phyloP scores from a whole-genome alignment of 768 basidiomycete species.

The Lactifluus subvellereus region DNA sequence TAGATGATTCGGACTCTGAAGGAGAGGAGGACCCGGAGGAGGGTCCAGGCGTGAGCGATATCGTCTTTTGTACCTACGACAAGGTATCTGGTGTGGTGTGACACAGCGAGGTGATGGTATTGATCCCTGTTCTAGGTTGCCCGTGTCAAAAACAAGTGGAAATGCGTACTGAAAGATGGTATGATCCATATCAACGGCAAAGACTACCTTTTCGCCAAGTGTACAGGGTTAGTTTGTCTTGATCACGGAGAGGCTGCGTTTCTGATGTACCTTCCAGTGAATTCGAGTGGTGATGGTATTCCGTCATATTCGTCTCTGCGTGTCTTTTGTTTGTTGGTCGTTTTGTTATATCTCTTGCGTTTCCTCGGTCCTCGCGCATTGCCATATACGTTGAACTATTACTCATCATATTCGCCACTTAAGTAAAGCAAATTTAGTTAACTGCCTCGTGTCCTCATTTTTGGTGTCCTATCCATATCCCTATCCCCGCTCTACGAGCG shows the following conservation, averaged over 20 bases:
- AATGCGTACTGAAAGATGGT: conserved; percentile 94
- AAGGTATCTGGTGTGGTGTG: conserved; percentile 52
- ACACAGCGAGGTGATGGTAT: conserved; percentile 1
- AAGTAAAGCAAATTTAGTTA: conserved; percentile 10
- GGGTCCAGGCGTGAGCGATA: conserved; percentile 73
- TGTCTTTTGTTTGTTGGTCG: conserved; percentile 1
- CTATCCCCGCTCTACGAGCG: background rate
- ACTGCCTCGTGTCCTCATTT: background rate
- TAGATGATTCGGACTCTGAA: conserved; percentile 92
- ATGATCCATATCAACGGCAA: conserved; percentile 96
- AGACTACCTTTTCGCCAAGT: conserved; percentile 96
- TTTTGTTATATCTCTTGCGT: background rate
- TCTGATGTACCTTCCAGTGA: conserved; percentile 25
- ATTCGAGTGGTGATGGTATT: conserved; percentile 32
- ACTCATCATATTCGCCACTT: conserved; percentile 10
- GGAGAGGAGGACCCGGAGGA: conserved; percentile 80
- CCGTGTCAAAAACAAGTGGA: conserved; percentile 99
- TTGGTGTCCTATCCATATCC: background rate
- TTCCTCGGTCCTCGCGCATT: background rate
- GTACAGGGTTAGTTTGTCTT: conserved; percentile 67
- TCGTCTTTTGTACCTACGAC: conserved; percentile 97
- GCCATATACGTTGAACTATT: conserved; percentile 19
- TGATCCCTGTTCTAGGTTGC: conserved; percentile 58
- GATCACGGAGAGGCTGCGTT: background rate
- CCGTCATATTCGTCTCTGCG: background rate